Evolutionary conservation across 2,329 filamentous ascomycete species (phyloP), one percentile per base, ranked within the genome.

Genomic region (Colletotrichum sp.): DNA sequence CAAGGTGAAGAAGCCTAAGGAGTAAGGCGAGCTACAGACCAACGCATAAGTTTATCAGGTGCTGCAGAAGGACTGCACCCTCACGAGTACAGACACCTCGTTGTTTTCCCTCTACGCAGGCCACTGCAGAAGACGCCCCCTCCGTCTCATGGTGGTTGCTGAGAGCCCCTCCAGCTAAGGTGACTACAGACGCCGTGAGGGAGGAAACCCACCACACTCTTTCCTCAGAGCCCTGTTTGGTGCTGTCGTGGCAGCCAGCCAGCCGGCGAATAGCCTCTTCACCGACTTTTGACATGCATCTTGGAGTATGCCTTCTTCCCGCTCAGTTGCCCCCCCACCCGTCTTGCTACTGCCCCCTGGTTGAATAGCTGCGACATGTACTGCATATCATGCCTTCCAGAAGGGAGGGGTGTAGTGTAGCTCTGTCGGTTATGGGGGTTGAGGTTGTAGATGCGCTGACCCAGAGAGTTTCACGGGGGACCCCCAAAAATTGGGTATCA

Each of bases 251-350:
- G 73, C 73, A 76, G 69, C 64, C 69, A 44, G 69, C 55, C 69
- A 62, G 72, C 63, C 72, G 63, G 72, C 68, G 72, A 62, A 61
- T 32, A 52, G 68, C 30, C n/a, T 72, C 69, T 62, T 76, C 73
- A 76, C 73, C 73, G 73, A 76, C 73, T 76, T 76, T 76, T 76
- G 64, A 57, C 32, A 52, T 73, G 73, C 70, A 65, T 72, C 59
- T 62, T 12, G 34, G n/a, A 59, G 57, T 44, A 30, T 32, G 27
- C 13, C 59, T 44, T 27, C 39, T 32, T 30, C 30, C 39, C 30
- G 55, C 36, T 49, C 64, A 49, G n/a, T 49, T 44, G n/a, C 57
- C 36, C 34, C 34, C 36, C 57, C 62, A 59, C 49, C 8, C 49
- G 15, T 29, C 19, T n/a, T 8, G n/a, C 27, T 62, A 6, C 44